Percentiles rank a stretch among this genome's conserved stretches.
Conservation (phyloP, 371 early-diverging fungal species). For the Lichtheimia ornata region DNA sequence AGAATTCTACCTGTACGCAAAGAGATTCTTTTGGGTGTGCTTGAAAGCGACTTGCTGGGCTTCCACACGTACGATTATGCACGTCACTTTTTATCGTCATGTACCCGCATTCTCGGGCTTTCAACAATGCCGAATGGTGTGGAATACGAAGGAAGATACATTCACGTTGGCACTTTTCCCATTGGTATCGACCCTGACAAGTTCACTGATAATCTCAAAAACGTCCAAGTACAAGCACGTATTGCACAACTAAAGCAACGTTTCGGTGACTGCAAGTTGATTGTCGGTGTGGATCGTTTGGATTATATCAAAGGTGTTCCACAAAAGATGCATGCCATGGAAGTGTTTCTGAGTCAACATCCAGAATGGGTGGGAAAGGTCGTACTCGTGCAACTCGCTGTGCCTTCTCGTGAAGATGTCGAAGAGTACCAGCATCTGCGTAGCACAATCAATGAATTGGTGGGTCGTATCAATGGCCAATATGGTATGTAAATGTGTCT, state of each 20-base stretch:
- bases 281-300: slow-evolving; percentile 98
- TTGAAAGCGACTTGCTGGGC: slow-evolving; percentile 91
- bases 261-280: slow-evolving; percentile 88
- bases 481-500: slow-evolving; percentile 45
- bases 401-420: slow-evolving; percentile 96
- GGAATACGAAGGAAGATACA: slow-evolving; percentile 84
- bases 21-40: slow-evolving; percentile 90
- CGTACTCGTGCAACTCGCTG: slow-evolving; percentile 97
- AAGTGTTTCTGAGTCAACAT: slow-evolving; percentile 87
- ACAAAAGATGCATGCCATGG: slow-evolving; percentile 95
- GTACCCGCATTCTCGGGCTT: slow-evolving; percentile 92
- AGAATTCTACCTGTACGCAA: slow-evolving; percentile 89
- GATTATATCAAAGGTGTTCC: slow-evolving; percentile 99
- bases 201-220: slow-evolving; percentile 82
- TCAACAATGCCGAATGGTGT: slow-evolving; percentile 91
- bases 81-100: slow-evolving; percentile 96
- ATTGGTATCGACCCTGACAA: slow-evolving; percentile 99
- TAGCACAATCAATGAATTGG: slow-evolving; percentile 91
- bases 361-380: slow-evolving; percentile 95
- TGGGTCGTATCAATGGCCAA: slow-evolving; percentile 96
- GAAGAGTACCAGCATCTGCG: slow-evolving; percentile 96
- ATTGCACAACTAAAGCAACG: slow-evolving; percentile 80
- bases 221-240: slow-evolving; percentile 67
- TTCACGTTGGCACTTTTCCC: slow-evolving; percentile 97
- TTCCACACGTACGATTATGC: slow-evolving; percentile 99